phyloP scores from a whole-genome alignment of 306 rosid species.

The Cicer arietinum region DNA sequence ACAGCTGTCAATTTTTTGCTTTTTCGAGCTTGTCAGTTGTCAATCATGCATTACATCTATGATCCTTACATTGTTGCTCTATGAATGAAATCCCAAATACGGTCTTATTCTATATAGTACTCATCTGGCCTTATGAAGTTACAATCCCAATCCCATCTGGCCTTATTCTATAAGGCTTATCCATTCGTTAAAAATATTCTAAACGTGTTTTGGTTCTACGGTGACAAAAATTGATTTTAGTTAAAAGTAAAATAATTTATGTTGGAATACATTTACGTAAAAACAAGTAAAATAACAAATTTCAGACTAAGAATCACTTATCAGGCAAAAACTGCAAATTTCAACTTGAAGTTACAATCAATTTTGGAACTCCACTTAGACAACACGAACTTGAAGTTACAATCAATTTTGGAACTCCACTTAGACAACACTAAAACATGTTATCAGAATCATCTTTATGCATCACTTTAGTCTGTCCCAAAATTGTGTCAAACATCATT shows the following conservation, averaged over 20 bases:
- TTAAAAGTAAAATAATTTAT: background rate
- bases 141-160: too few relatives aligned
- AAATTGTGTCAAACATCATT: background rate
- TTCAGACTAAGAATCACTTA: background rate
- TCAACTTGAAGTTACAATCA: background rate
- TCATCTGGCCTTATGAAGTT: too few relatives aligned
- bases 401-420: background rate
- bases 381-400: background rate
- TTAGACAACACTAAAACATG: background rate
- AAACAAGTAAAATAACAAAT: background rate
- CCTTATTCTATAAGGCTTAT: background rate
- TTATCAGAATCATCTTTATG: background rate
- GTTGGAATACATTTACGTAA: background rate
- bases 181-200: background rate
- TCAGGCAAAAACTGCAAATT: background rate
- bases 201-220: background rate
- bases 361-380: background rate
- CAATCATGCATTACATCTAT: background rate
- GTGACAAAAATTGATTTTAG: background rate
- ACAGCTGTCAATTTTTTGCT: background rate
- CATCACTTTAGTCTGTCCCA: background rate
- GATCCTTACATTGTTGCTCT: constrained; percentile 11
- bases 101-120: background rate
- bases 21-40: background rate
- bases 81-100: constrained; percentile 13